Percentiles rank a stretch among this genome's conserved stretches.
phyloP scores from a whole-genome alignment of 2,329 filamentous ascomycete genomes.

The Xylariales sp. region DNA sequence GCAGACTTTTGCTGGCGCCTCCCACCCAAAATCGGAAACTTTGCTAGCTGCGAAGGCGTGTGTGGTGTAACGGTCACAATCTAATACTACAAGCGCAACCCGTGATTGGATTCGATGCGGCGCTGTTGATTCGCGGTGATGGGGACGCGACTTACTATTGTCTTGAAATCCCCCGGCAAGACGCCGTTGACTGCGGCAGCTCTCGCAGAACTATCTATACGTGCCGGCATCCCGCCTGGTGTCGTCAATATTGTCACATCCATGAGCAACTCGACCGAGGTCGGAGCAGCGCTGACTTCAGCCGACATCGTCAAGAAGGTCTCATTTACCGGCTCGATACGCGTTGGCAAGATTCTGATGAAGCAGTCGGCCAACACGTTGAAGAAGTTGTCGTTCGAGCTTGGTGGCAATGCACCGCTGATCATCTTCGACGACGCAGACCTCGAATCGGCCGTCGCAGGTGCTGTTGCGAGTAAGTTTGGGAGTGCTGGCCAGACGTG shows the following conservation, averaged over 20 bases:
- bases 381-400: conserved; percentile 63
- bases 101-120: no score
- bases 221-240: background rate
- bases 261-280: background rate
- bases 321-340: conserved; percentile 63
- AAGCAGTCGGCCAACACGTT: conserved; percentile 63
- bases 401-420: conserved; percentile 72
- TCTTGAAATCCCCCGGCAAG: background rate
- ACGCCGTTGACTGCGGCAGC: background rate
- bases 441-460: conserved; percentile 56
- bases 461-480: conserved; percentile 66
- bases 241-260: background rate
- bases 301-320: conserved; percentile 33
- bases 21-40: no score
- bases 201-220: background rate
- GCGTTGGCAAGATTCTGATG: conserved; percentile 52
- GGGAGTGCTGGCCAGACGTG: conserved; percentile 70
- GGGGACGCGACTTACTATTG: background rate
- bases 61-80: no score
- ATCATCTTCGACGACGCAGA: conserved; percentile 75
- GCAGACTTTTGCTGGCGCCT: no score
- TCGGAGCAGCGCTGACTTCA: background rate
- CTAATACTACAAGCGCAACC: no score
- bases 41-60: no score
- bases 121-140: no score